Conservation (phyloP, 1,139 yeast species). For the Protomyces macrosporus region DNA sequence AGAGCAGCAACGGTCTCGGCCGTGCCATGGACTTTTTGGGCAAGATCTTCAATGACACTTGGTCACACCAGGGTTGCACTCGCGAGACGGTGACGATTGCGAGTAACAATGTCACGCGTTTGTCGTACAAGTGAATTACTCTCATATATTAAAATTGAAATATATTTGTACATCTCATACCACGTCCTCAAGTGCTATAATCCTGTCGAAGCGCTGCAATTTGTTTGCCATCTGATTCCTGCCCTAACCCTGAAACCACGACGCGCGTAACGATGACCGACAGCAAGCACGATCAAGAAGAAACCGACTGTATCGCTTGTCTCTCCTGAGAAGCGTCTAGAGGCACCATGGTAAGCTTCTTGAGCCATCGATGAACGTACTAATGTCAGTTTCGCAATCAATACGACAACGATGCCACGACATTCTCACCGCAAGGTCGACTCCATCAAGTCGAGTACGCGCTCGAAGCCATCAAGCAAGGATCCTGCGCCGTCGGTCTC, state of each 20-base stretch:
- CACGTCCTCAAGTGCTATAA: background rate
- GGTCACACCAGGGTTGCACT: conserved; percentile 13
- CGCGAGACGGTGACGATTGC: conserved; percentile 10
- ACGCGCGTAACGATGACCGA: background rate
- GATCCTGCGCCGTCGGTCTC: conserved; percentile 93
- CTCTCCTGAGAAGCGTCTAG: no score
- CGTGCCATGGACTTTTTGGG: conserved; percentile 1
- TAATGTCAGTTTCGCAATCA: conserved; percentile 20
- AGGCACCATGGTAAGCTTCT: background rate
- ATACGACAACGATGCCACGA: conserved; percentile 29
- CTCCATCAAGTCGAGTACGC: conserved; percentile 68
- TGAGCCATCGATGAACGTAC: background rate
- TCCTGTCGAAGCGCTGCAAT: background rate
- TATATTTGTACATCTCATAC: background rate
- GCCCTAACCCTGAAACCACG: background rate
- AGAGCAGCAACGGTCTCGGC: background rate
- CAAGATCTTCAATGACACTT: conserved; percentile 5
- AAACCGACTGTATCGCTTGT: no score
- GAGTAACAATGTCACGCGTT: background rate
- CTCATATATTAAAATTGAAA: background rate
- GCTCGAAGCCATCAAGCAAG: conserved; percentile 94
- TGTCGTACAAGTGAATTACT: background rate
- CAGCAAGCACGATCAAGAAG: background rate
- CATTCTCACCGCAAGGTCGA: conserved; percentile 30
- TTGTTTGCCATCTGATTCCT: background rate